These are phyloP conservation scores for Phytophthora agathidicida DNA, from an alignment of 352 stramenopile genomes.

Conservation along the genomic window DNA sequence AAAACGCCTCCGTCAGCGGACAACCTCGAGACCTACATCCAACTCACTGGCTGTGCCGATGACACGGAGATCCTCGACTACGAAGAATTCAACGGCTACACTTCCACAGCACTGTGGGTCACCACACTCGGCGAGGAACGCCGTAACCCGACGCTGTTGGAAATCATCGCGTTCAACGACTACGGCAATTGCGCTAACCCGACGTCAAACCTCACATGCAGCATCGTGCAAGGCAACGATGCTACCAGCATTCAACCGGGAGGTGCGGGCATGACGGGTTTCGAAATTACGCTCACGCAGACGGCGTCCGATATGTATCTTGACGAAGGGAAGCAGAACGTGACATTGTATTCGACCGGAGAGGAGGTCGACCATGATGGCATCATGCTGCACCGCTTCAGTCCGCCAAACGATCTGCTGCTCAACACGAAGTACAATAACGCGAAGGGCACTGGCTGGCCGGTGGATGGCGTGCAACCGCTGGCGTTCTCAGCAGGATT, in stretches of 20 bases:
- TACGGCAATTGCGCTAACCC: constrained; percentile 62
- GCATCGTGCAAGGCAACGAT: constrained; percentile 47
- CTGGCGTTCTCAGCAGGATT: constrained; percentile 67
- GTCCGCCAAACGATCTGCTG: constrained; percentile 44
- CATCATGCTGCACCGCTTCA: constrained; percentile 57
- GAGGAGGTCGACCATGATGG: constrained; percentile 44
- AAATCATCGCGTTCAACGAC: constrained; percentile 54
- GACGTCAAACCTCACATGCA: constrained; percentile 62
- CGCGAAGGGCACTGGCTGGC: constrained; percentile 49
- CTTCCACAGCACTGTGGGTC: constrained; percentile 47
- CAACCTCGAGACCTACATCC: constrained; percentile 46
- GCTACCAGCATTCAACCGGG: constrained; percentile 41
- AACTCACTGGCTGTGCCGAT: constrained; percentile 72
- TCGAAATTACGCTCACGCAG: constrained; percentile 32
- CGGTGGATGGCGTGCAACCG: constrained; percentile 71
- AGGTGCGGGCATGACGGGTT: constrained; percentile 48
- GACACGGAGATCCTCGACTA: constrained; percentile 57
- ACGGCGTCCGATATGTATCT: constrained; percentile 47
- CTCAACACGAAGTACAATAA: constrained; percentile 32
- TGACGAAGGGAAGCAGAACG: constrained; percentile 48
- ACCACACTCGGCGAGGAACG: constrained; percentile 51
- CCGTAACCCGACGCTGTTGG: constrained; percentile 61
- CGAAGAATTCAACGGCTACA: constrained; percentile 62
- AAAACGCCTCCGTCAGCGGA: constrained; percentile 26
- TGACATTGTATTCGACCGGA: constrained; percentile 51